A percentile compares a stretch with the other conserved stretches of the same genome.
Conservation (phyloP, 345 rosid genomes). For the Citrus sp. region DNA sequence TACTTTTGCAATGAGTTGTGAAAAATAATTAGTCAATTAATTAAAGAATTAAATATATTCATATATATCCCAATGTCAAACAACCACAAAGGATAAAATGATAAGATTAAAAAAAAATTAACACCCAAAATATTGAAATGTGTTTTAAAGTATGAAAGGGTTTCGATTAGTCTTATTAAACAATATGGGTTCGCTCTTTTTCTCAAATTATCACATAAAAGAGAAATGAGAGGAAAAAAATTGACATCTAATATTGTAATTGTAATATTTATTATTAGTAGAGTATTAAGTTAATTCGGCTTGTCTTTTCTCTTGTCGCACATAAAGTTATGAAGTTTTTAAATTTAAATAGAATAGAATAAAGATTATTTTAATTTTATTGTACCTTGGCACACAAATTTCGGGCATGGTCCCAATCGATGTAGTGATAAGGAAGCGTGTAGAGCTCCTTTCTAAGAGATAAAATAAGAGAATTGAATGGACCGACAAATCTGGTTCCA, state of each 20-base stretch:
- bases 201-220: no score
- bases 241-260: not conserved
- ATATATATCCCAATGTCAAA: no score
- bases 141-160: no score
- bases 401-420: slow-evolving; percentile 54
- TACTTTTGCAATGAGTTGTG: no score
- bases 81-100: no score
- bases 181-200: no score
- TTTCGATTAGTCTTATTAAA: no score
- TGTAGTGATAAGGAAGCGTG: slow-evolving; percentile 34
- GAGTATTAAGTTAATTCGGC: not conserved
- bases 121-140: no score
- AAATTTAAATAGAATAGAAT: not conserved
- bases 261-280: not conserved
- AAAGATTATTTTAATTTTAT: not conserved
- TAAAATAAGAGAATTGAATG: slow-evolving; percentile 31
- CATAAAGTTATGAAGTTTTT: not conserved
- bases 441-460: slow-evolving; percentile 59
- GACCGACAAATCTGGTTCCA: slow-evolving; percentile 58
- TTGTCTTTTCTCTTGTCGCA: not conserved
- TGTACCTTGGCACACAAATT: slow-evolving; percentile 47
- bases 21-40: no score
- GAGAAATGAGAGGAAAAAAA: no score
- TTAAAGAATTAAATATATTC: no score
- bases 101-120: no score